Evolutionary conservation across 805 yeast species (phyloP).

Genomic region (Cyberlindnera euphorbiiphila): DNA sequence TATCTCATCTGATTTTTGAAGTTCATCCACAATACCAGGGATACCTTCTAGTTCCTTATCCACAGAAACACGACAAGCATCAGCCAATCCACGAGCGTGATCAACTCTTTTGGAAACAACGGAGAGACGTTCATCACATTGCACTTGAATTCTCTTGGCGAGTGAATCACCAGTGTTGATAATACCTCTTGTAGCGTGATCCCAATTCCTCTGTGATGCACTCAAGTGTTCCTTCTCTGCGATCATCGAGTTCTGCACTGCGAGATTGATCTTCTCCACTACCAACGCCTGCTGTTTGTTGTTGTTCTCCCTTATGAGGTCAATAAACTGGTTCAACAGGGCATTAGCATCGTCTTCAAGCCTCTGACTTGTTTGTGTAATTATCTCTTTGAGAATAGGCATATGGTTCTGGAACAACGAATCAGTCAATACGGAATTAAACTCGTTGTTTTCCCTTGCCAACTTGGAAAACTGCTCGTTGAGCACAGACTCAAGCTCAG

Average conservation of each 20-base stretch:
- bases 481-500: slow-evolving; percentile 12
- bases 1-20: slow-evolving; percentile 11
- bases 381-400: slow-evolving; percentile 15
- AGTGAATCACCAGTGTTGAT: slow-evolving; percentile 23
- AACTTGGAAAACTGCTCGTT: slow-evolving; percentile 22
- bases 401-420: slow-evolving; percentile 25
- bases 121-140: slow-evolving; percentile 12
- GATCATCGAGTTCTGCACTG: slow-evolving; percentile 18
- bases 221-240: slow-evolving; percentile 18
- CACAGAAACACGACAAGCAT: slow-evolving; percentile 13
- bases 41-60: slow-evolving; percentile 20
- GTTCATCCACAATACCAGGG: slow-evolving; percentile 4
- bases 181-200: slow-evolving; percentile 18
- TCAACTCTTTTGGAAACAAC: slow-evolving; percentile 11
- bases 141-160: slow-evolving; percentile 7
- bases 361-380: slow-evolving; percentile 12
- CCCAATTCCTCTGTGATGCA: slow-evolving; percentile 21
- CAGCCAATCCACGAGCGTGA: slow-evolving; percentile 18
- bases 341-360: slow-evolving; percentile 23
- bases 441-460: slow-evolving; percentile 25
- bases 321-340: slow-evolving; percentile 19
- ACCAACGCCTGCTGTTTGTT: slow-evolving; percentile 19
- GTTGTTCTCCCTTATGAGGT: slow-evolving; percentile 20
- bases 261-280: slow-evolving; percentile 11
- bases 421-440: slow-evolving; percentile 20